phyloP scores from a whole-genome alignment of 305 asterid species.

The Ajuga reptans region DNA sequence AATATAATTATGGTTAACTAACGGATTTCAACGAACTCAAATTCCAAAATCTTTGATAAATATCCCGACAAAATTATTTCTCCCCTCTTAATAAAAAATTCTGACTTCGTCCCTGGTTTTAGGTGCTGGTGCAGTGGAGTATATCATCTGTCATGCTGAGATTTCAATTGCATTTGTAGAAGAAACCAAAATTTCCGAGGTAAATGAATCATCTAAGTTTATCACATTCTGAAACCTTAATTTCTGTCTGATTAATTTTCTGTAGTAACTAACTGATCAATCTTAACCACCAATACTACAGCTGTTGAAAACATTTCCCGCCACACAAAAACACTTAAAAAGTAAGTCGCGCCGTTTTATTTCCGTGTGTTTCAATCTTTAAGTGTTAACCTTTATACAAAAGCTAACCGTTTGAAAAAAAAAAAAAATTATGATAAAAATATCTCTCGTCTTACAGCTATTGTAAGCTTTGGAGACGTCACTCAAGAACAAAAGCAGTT shows the following conservation, averaged over 20 bases:
- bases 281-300: constrained; percentile 19
- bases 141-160: constrained; percentile 68
- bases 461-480: constrained; percentile 69
- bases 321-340: constrained; percentile 45
- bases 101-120: constrained; percentile 17
- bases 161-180: constrained; percentile 63
- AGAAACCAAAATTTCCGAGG: constrained; percentile 67
- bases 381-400: too few relatives aligned
- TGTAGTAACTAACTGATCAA: constrained; percentile 14
- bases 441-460: constrained; percentile 29
- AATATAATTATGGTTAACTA: too few relatives aligned
- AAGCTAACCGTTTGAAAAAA: too few relatives aligned
- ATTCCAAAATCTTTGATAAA: too few relatives aligned
- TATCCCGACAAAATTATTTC: too few relatives aligned
- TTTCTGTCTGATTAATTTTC: neutral
- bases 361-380: neutral
- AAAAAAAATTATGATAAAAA: too few relatives aligned
- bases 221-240: neutral
- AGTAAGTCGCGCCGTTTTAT: constrained; percentile 37
- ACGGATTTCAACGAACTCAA: too few relatives aligned
- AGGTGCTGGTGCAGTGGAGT: constrained; percentile 86
- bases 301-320: constrained; percentile 64
- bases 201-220: constrained; percentile 9
- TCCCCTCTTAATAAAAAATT: too few relatives aligned
- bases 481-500: constrained; percentile 41